Conservation (phyloP, 2,329 filamentous ascomycete genomes). For the Colletotrichum falcatum region DNA sequence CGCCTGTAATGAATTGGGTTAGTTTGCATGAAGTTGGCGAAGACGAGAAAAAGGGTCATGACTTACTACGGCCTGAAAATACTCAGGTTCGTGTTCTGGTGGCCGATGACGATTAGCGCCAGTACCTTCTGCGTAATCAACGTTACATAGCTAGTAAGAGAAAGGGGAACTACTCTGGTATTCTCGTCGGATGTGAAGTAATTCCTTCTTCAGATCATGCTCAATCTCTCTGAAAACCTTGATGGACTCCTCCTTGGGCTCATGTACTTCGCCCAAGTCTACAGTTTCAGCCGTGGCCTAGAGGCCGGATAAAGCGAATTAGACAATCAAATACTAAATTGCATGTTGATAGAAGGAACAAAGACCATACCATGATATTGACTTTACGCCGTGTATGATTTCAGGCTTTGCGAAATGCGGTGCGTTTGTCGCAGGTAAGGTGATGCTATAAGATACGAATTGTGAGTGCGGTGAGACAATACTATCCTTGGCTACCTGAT, state of each 20-base stretch:
- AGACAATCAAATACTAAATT: background rate
- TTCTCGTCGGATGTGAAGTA: constrained; percentile 62
- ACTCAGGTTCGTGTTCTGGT: constrained; percentile 65
- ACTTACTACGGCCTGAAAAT: constrained; percentile 63
- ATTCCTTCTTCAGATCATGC: constrained; percentile 62
- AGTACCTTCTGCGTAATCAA: background rate
- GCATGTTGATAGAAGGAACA: background rate
- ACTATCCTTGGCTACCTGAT: background rate
- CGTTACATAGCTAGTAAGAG: background rate
- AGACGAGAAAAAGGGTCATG: no score
- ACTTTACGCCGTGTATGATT: background rate
- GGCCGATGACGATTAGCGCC: constrained; percentile 8
- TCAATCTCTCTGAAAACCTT: constrained; percentile 62
- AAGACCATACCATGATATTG: constrained; percentile 1
- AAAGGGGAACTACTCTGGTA: constrained; percentile 53
- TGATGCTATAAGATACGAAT: background rate
- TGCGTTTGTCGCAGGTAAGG: background rate
- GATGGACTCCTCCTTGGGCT: constrained; percentile 63
- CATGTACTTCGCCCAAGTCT: constrained; percentile 60
- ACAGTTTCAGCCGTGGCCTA: constrained; percentile 67
- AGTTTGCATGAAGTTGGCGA: background rate
- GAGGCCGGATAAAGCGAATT: background rate
- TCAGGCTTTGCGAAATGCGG: background rate
- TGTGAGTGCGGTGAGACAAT: background rate
- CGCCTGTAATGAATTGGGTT: constrained; percentile 38